Percentiles rank a stretch among this genome's conserved stretches.
Evolutionary conservation across 2,329 filamentous ascomycete genomes (phyloP).

Genomic region (Phoma sp.): DNA sequence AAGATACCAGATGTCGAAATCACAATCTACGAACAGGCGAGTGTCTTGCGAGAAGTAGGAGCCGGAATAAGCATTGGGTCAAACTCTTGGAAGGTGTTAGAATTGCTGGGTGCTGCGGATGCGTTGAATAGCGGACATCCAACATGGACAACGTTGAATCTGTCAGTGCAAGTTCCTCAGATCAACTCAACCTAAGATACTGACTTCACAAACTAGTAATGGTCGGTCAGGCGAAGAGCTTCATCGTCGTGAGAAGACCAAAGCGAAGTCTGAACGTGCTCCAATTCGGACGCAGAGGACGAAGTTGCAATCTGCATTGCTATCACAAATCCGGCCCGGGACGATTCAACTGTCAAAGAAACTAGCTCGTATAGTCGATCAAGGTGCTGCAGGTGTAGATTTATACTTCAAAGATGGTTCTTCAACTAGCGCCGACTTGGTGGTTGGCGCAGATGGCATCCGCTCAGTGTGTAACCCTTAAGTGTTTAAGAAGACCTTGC

Average conservation of each 20-base stretch:
- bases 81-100: slow-evolving; percentile 59
- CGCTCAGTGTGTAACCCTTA: slow-evolving; percentile 58
- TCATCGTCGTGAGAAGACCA: slow-evolving; percentile 26
- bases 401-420: slow-evolving; percentile 56
- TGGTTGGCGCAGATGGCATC: slow-evolving; percentile 55
- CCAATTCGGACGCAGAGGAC: slow-evolving; percentile 32
- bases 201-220: slow-evolving; percentile 31
- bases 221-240: slow-evolving; percentile 41
- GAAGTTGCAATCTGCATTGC: slow-evolving; percentile 58
- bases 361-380: slow-evolving; percentile 51
- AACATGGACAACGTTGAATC: slow-evolving; percentile 40
- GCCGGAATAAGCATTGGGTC: slow-evolving; percentile 57
- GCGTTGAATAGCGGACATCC: slow-evolving; percentile 38
- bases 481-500: too few relatives aligned
- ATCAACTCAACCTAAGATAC: neutral
- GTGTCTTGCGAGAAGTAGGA: slow-evolving; percentile 56
- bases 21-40: slow-evolving; percentile 56
- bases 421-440: slow-evolving; percentile 51
- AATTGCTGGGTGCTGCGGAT: slow-evolving; percentile 55
- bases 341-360: slow-evolving; percentile 57
- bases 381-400: slow-evolving; percentile 39
- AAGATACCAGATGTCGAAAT: slow-evolving; percentile 53
- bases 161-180: slow-evolving; percentile 27
- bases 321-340: slow-evolving; percentile 55
- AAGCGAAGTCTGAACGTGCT: neutral